Conservation (phyloP, 2,329 filamentous ascomycete genomes). For the Aspergillus quadrilineatus region DNA sequence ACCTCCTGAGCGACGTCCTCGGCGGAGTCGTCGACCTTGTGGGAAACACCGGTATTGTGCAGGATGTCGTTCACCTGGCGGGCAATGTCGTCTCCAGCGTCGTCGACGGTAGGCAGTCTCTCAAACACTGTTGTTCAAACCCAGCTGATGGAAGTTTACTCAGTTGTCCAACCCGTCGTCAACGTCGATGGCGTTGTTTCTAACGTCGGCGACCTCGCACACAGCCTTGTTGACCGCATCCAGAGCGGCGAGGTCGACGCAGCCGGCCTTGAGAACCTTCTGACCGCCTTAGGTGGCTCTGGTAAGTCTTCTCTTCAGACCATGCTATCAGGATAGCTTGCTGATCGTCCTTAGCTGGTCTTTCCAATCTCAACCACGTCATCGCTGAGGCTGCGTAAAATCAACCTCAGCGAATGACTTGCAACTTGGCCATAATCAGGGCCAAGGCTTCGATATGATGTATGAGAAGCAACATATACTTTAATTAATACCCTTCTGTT, state of each 20-base stretch:
- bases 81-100: conserved; percentile 17
- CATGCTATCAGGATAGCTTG: background rate
- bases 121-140: background rate
- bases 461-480: background rate
- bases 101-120: conserved; percentile 20
- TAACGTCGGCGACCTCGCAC: conserved; percentile 19
- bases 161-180: conserved; percentile 3
- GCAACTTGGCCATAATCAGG: background rate
- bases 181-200: conserved; percentile 7
- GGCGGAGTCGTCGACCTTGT: conserved; percentile 7
- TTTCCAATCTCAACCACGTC: conserved; percentile 8
- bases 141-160: conserved; percentile 1
- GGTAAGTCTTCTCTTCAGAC: conserved; percentile 11
- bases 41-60: conserved; percentile 9
- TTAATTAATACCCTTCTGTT: background rate
- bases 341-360: conserved; percentile 6
- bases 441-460: background rate
- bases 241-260: conserved; percentile 17
- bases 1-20: background rate
- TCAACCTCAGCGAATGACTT: background rate
- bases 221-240: conserved; percentile 14
- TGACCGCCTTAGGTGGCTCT: conserved; percentile 9
- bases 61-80: conserved; percentile 2
- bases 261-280: conserved; percentile 15
- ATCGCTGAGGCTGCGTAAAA: conserved; percentile 6